Evolutionary conservation across 192 early-diverging fungal species (phyloP), one percentile per base, ranked within the genome.

Genomic region (Coemansia sp.): DNA sequence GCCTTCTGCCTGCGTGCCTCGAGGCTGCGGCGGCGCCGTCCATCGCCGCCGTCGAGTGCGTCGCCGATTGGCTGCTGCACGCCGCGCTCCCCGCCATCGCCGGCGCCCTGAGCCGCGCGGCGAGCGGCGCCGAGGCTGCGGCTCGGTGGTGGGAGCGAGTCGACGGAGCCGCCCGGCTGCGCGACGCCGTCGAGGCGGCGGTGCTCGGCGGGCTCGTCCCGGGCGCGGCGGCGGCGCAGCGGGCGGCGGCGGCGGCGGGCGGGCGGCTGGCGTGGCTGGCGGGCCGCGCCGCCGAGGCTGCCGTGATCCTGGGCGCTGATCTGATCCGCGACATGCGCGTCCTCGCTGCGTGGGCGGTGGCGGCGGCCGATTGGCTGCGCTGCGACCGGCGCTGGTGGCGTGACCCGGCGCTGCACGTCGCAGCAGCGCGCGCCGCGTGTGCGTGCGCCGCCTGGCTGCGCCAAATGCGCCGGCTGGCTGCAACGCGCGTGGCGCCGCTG

Each of bases 41-140:
- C n/a, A n/a, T n/a, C n/a, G n/a, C n/a, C n/a, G n/a, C n/a, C n/a
- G 47, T 73, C 6, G 77, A 79, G 47, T 27, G 39, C 45, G 70
- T 71, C 0, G 68, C 73, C 11, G 71, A 68, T 4, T 79, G 70
- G 77, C 56, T 67, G 40, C 73, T 79, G 51, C 37, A 60, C 36
- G 45, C 62, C 3, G 64, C 31, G 11, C 64, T 73, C 25, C 77
- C 77, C 17, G 59, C 67, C 17, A 19, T 68, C 2, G 67, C 59
- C 19, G 42, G 41, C 41, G 14, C 6, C 8, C 5, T 70, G 45
- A 25, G 32, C 31, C 15, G 31, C 3, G 27, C 19, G 19, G 51
- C 20, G 11, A 4, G 17, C 3, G 41, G 37, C 22, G 8, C 56
- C 2, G 49, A 59, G 35, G 1, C 20, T 4, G 29, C 54, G 49